Percentiles rank a stretch among this genome's conserved stretches.
Conservation (phyloP, 495 filamentous ascomycete species). For the Podospora conica region DNA sequence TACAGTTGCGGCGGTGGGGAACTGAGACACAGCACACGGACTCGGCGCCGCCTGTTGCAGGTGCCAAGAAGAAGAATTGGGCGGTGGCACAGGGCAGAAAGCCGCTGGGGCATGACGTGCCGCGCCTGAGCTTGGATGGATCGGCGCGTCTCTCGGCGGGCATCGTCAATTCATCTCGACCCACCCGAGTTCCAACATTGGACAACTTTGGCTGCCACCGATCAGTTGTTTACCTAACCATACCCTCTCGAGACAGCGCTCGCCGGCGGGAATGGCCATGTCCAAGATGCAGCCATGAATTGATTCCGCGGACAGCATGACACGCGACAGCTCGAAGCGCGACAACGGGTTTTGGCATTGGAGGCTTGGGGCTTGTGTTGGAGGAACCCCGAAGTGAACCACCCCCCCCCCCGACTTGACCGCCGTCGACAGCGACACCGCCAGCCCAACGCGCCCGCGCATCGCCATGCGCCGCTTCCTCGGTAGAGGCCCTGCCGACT, state of each 20-base stretch:
- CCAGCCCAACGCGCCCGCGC: conserved; percentile 35
- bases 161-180: background rate
- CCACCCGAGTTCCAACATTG: background rate
- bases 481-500: conserved; percentile 36
- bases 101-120: background rate
- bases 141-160: background rate
- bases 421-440: background rate
- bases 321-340: background rate
- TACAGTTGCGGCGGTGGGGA: background rate
- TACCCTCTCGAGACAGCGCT: background rate
- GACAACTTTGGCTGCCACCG: background rate
- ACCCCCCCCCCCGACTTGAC: background rate
- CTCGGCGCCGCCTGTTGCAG: background rate
- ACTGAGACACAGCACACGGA: background rate
- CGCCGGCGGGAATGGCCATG: background rate
- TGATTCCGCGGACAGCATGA: conserved; percentile 27
- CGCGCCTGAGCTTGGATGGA: background rate
- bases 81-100: conserved; percentile 4
- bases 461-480: conserved; percentile 50
- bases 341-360: background rate
- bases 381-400: background rate
- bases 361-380: no score
- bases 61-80: background rate
- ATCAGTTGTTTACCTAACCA: background rate
- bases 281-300: background rate